A percentile compares a stretch with the other conserved stretches of the same genome.
phyloP scores from a whole-genome alignment of 2,329 filamentous ascomycete genomes.

The Apiospora aurea region DNA sequence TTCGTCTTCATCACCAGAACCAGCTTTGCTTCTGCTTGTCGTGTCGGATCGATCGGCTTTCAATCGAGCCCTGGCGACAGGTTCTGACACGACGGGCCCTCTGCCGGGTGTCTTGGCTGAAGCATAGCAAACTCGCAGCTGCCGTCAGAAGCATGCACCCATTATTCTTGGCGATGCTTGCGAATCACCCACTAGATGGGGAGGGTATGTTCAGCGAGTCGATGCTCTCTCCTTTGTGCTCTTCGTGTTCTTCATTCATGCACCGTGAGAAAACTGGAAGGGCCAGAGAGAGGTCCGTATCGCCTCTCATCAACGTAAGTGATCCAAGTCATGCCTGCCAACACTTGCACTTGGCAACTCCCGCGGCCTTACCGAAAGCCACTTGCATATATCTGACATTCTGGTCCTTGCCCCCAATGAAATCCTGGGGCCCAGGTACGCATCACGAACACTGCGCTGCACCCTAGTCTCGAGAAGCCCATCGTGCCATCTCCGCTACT shows the following conservation, averaged over 20 bases:
- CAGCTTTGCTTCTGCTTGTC: background rate
- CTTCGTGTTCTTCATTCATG: too few species aligned
- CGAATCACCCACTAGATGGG: background rate
- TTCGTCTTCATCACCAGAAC: background rate
- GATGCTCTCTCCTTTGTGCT: too few species aligned
- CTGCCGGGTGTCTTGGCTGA: background rate
- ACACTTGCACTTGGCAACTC: too few species aligned
- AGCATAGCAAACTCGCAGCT: background rate
- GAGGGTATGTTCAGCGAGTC: too few species aligned
- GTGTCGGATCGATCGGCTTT: constrained; percentile 4
- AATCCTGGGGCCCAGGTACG: too few species aligned
- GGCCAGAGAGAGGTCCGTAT: background rate
- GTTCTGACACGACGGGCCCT: background rate
- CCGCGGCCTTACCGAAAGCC: too few species aligned
- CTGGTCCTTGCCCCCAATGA: background rate
- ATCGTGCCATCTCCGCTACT: background rate
- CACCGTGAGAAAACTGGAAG: background rate
- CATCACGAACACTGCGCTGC: background rate
- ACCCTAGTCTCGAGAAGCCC: background rate
- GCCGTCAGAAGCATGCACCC: too few species aligned
- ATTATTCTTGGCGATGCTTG: background rate
- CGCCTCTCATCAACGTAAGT: too few species aligned
- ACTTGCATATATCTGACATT: background rate
- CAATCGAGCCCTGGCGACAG: background rate
- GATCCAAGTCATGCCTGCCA: too few species aligned